phyloP scores from a whole-genome alignment of 176 grass and related monocot species.

The Tillandsia leiboldiana region DNA sequence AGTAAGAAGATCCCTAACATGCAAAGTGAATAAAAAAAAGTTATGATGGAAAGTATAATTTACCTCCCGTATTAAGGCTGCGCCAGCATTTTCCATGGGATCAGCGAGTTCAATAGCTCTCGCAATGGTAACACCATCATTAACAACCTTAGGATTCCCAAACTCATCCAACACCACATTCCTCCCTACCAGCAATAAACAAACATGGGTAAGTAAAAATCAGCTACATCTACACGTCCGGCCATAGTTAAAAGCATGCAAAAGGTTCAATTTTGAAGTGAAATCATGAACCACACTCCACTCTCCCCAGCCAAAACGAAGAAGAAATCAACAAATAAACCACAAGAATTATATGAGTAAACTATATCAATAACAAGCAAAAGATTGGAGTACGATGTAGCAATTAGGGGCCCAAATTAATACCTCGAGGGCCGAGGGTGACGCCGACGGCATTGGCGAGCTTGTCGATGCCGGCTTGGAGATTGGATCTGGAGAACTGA shows the following conservation, averaged over 20 bases:
- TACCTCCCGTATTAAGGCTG: slow-evolving; percentile 59
- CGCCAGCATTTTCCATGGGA: slow-evolving; percentile 73
- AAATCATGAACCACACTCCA: no score
- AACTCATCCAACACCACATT: slow-evolving; percentile 68
- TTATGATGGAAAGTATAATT: neutral
- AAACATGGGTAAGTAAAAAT: neutral
- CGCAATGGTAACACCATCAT: slow-evolving; percentile 70
- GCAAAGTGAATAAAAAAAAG: neutral
- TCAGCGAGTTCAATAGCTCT: slow-evolving; percentile 59
- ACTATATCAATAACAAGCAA: neutral
- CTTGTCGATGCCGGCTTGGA: slow-evolving; percentile 59
- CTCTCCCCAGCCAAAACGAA: no score
- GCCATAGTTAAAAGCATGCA: no score
- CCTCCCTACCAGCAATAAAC: slow-evolving; percentile 30
- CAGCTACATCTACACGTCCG: neutral
- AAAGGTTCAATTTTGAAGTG: no score
- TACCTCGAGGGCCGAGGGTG: slow-evolving; percentile 64
- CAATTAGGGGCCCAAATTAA: neutral
- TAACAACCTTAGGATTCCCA: slow-evolving; percentile 51
- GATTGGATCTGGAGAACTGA: slow-evolving; percentile 37
- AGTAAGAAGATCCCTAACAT: neutral
- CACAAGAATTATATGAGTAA: no score
- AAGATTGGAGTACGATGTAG: slow-evolving; percentile 10
- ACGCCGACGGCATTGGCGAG: slow-evolving; percentile 65
- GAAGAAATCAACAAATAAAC: no score